Evolutionary conservation across 2,329 filamentous ascomycete genomes (phyloP), one percentile per base, ranked within the genome.

Genomic region (Fusarium newnesense): DNA sequence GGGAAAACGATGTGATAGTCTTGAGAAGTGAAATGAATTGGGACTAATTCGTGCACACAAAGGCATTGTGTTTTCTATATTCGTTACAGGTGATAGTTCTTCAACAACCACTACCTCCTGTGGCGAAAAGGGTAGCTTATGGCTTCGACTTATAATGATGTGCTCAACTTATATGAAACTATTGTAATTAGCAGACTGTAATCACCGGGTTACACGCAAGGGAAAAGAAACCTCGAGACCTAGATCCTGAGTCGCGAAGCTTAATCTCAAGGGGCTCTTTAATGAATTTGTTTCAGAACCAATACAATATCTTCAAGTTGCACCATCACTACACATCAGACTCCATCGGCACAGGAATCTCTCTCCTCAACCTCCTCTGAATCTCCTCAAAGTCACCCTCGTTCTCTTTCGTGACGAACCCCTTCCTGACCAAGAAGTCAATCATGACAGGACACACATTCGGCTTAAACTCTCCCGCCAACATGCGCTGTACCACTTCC

Each of bases 381-480:
- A 97, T 93, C 80, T 94, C 91, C 52, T 93, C 84, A 78, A 92
- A 96, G 73, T 93, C 87, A 60, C 84, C 84, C 83, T 97, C 94
- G 64, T 90, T 92, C 78, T 94, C 93, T 1, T 88, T 82, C 3
- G 90, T 95, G 67, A 97, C 78, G 56, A 94, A 85, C 0, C 93
- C 93, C 80, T 95, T 94, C 30, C 94, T 84, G 50, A 97, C 84
- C 75, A 97, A 90, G 80, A 97, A 97, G 77, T 97, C 94, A 53
- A 96, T 85, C 83, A 96, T 85, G 53, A 96, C 91, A 36, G 92
- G 79, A 32, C 92, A 91, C 75, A 94, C 94, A 77, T 97, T 96
- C 0, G 94, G 92, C 85, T 97, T 97, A 84, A 97, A 97, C 79
- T 94, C 90, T 7, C 90, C 90, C 21, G 84, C 84, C 24, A 85